These are phyloP conservation scores for Calonectria pseudoturangicola DNA, from an alignment of 2,329 filamentous ascomycete genomes.

Conservation along the genomic window DNA sequence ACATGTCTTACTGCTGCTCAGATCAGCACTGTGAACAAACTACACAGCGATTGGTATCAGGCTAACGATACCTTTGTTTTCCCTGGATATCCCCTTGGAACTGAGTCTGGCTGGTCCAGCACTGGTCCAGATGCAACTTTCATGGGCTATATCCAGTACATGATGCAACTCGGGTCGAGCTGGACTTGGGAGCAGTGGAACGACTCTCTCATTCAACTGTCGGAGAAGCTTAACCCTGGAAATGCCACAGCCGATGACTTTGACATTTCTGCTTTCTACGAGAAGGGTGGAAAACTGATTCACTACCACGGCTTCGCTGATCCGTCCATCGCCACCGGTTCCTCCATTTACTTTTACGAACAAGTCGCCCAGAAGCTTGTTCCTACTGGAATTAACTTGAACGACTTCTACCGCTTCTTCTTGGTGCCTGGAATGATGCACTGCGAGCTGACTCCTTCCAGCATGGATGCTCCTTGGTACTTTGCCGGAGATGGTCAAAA, in stretches of 20 bases:
- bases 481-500: conserved; percentile 54
- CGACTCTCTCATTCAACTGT: conserved; percentile 38
- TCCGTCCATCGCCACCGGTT: conserved; percentile 40
- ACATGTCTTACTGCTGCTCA: conserved; percentile 17
- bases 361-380: conserved; percentile 6
- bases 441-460: conserved; percentile 58
- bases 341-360: conserved; percentile 14
- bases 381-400: background rate
- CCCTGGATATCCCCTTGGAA: background rate
- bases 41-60: conserved; percentile 13
- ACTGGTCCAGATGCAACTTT: background rate
- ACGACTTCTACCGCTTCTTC: conserved; percentile 12
- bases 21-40: conserved; percentile 14
- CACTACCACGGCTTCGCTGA: conserved; percentile 66
- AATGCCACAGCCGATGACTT: conserved; percentile 61
- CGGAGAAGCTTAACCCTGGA: conserved; percentile 60
- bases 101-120: conserved; percentile 4
- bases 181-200: conserved; percentile 23
- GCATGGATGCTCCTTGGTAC: conserved; percentile 63
- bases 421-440: conserved; percentile 56
- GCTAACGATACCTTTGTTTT: conserved; percentile 5
- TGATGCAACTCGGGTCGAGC: conserved; percentile 1
- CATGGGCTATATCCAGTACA: conserved; percentile 14
- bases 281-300: conserved; percentile 63
- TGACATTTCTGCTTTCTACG: conserved; percentile 60